Evolutionary conservation across 345 rosid species (phyloP).

Genomic region (Psidium friedrichsthalianum): DNA sequence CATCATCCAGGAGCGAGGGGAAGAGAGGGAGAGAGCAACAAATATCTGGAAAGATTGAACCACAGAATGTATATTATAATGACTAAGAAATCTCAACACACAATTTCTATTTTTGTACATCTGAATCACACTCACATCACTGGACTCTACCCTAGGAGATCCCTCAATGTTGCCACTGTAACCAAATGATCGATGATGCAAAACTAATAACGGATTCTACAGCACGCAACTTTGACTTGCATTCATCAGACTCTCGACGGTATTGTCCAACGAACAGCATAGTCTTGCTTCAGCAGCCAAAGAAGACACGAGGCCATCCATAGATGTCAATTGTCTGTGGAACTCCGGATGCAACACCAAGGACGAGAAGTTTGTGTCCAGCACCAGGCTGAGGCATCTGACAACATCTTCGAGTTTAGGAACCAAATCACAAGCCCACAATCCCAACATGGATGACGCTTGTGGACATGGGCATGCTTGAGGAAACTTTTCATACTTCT

Average conservation of each 20-base stretch:
- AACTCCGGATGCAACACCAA: slow-evolving; percentile 56
- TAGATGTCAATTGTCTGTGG: slow-evolving; percentile 56
- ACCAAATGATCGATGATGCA: background rate
- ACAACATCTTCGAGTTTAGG: slow-evolving; percentile 58
- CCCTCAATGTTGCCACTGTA: background rate
- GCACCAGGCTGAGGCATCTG: slow-evolving; percentile 46
- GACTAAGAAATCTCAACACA: background rate
- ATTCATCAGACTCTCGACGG: slow-evolving; percentile 36
- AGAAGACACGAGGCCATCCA: slow-evolving; percentile 31
- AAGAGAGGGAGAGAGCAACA: background rate
- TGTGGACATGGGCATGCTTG: slow-evolving; percentile 63
- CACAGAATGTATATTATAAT: background rate
- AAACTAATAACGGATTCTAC: background rate
- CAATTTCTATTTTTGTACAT: background rate
- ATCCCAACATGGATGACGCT: slow-evolving; percentile 38
- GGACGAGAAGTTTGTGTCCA: slow-evolving; percentile 71
- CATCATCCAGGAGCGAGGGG: background rate
- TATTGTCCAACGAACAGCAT: slow-evolving; percentile 31
- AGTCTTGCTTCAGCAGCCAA: slow-evolving; percentile 56
- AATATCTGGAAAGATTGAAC: background rate
- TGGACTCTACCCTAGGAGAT: background rate
- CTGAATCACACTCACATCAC: background rate
- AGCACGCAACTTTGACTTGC: slow-evolving; percentile 10
- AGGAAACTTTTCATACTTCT: slow-evolving; percentile 69
- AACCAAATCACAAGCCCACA: slow-evolving; percentile 66